Evolutionary conservation across 2,329 filamentous ascomycete species (phyloP), one percentile per base, ranked within the genome.

Genomic region (Biscogniauxia sp.): DNA sequence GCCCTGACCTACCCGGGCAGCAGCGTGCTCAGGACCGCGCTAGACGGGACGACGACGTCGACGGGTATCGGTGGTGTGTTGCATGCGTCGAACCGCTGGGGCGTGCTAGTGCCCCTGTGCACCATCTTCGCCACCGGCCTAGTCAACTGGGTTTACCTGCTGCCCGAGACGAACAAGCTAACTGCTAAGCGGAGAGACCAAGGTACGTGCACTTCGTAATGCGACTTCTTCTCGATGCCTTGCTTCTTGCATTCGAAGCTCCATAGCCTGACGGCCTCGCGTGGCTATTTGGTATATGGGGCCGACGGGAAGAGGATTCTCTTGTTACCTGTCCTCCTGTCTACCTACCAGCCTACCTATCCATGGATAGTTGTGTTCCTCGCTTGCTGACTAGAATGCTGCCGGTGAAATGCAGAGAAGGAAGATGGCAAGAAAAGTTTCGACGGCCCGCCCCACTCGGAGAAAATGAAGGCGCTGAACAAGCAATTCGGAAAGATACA

Each of bases 381-480:
- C 50, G 58, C 67, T 71, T 61, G 69, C 57, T 50, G 51, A 52
- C 13, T 45, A 23, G 15, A 32, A 26, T 20, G 37, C 15, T 13
- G 37, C 11, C 15, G 37, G 23, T 17, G 28, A 52, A 20, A 19
- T 58, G 51, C 62, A 88, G 93, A 94, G 81, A 92, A 89, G 63
- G 87, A 89, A 69, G 94, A 97, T 73, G 92, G 92, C 58, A 97
- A 96, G 83, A 91, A 90, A 73, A 91, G 88, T 75, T 91, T 90
- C 70, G 92, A 96, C 65, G 79, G 85, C 56, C 84, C 88, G 0
- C 91, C 92, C 49, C 91, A 96, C 70, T 95, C 90, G 5, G 82
- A 88, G 68, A 91, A 94, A 78, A 97, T 98, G 93, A 76, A 86
- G 68, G 82, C 81, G 8, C 76, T 96, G 69, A 96, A 94, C 80